Evolutionary conservation across 2,329 filamentous ascomycete genomes (phyloP), one percentile per base, ranked within the genome.

Genomic region (Paracamarosporium sp.): DNA sequence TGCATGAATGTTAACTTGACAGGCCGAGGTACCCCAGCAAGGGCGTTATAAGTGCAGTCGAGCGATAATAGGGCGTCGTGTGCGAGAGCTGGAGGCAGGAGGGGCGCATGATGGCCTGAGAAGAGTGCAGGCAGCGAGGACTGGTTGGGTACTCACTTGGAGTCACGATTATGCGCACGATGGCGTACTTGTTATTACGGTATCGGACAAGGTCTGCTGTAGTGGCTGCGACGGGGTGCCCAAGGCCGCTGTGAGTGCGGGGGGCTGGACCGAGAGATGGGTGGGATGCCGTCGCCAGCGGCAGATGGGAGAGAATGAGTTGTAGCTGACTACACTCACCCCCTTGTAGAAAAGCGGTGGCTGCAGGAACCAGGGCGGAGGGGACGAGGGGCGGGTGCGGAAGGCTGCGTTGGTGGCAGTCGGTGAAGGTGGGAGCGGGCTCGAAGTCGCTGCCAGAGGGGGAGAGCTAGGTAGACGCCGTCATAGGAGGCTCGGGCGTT

Each of bases 1-100:
- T 86, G 73, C 30, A 44, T 20, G 43, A n/a, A 44, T 35, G 38
- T 41, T 41, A 55, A 35, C 30, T 35, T 45, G 40, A 28, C 22
- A 45, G 55, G 33, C 30, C 46, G 47, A 6, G n/a, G 35, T 20
- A 30, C 27, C 31, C 31, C 31, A 27, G 24, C 6, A 9, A 41
- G 33, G 50, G n/a, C 24, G 30, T n/a, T 43, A 48, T 5, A 27
- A 27, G 5, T n/a, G 43, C 22, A 27, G n/a, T 17, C 12, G 35
- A n/a, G 25, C 7, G 35, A 5, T 22, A 17, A 33, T 17, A 38
- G 4, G 46, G 45, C 22, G 25, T 33, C n/a, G 38, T 24, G n/a
- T n/a, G 52, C 35, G 31, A 40, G 31, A 50, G 50, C 30, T 38
- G 25, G 17, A 28, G 33, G 17, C 44, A 41, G 33, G 31, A 22